Percentiles rank a stretch among this genome's conserved stretches.
These are phyloP conservation scores for Penicillium macrosclerotiorum DNA, from an alignment of 495 filamentous ascomycete species.

Conservation along the genomic window DNA sequence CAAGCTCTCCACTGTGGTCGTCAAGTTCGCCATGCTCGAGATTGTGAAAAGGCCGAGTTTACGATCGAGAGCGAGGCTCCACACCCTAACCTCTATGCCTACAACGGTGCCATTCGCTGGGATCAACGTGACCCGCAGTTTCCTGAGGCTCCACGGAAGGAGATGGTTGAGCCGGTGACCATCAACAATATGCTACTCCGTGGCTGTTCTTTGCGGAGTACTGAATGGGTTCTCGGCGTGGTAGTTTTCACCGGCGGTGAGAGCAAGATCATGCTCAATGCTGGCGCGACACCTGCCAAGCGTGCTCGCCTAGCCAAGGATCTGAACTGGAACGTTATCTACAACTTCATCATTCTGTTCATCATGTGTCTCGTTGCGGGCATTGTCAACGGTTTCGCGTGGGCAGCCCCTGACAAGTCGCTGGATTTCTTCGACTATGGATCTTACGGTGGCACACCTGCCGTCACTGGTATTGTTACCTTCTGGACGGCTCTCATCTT, in stretches of 20 bases:
- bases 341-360: conserved; percentile 91
- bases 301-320: conserved; percentile 86
- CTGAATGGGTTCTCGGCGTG: conserved; percentile 94
- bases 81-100: conserved; percentile 90
- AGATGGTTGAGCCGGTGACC: conserved; percentile 88
- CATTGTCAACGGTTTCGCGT: conserved; percentile 80
- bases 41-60: conserved; percentile 89
- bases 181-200: conserved; percentile 95
- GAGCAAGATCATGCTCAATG: conserved; percentile 99
- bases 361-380: conserved; percentile 85
- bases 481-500: conserved; percentile 94
- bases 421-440: conserved; percentile 83
- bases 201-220: conserved; percentile 91
- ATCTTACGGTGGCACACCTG: conserved; percentile 72
- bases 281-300: conserved; percentile 95
- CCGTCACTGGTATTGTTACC: conserved; percentile 86
- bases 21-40: conserved; percentile 79
- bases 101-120: conserved; percentile 88
- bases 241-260: conserved; percentile 96
- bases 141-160: conserved; percentile 55
- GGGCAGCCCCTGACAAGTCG: conserved; percentile 71
- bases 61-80: conserved; percentile 87
- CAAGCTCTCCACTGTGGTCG: conserved; percentile 85
- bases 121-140: conserved; percentile 64
- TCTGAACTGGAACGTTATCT: conserved; percentile 95